Evolutionary conservation across 106 monocot species (phyloP).

Genomic region (Acorus calamus): DNA sequence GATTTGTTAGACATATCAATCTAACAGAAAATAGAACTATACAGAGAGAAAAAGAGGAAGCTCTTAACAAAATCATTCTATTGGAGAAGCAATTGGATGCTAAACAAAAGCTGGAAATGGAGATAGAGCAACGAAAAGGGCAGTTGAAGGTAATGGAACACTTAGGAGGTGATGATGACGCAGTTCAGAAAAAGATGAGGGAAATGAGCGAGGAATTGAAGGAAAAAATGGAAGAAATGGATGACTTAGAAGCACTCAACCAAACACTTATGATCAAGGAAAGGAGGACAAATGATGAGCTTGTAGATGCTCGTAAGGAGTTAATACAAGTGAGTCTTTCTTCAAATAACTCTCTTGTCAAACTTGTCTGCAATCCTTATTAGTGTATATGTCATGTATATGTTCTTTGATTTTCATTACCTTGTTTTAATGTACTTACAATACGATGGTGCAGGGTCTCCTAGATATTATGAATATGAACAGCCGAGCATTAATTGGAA

Average conservation of each 20-base stretch:
- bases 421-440: background rate
- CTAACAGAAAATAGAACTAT: background rate
- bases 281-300: slow-evolving; percentile 61
- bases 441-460: slow-evolving; percentile 34
- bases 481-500: slow-evolving; percentile 44
- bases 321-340: slow-evolving; percentile 37
- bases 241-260: slow-evolving; percentile 16
- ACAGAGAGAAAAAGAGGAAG: slow-evolving; percentile 77
- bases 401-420: background rate
- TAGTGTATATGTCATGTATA: background rate
- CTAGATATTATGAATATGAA: slow-evolving; percentile 21
- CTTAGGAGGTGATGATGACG: slow-evolving; percentile 58
- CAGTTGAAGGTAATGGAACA: slow-evolving; percentile 60
- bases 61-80: slow-evolving; percentile 39
- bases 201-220: slow-evolving; percentile 30
- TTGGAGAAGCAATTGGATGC: slow-evolving; percentile 63
- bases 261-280: slow-evolving; percentile 55
- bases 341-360: background rate
- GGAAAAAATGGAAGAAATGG: slow-evolving; percentile 38
- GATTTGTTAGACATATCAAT: too few relatives aligned
- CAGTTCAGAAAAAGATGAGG: slow-evolving; percentile 37
- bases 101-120: slow-evolving; percentile 66
- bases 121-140: slow-evolving; percentile 71
- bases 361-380: background rate
- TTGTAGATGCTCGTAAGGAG: slow-evolving; percentile 56